Evolutionary conservation across 1,284 basidiomycete genomes (phyloP), one percentile per base, ranked within the genome.

Genomic region (Boletellus sp.): DNA sequence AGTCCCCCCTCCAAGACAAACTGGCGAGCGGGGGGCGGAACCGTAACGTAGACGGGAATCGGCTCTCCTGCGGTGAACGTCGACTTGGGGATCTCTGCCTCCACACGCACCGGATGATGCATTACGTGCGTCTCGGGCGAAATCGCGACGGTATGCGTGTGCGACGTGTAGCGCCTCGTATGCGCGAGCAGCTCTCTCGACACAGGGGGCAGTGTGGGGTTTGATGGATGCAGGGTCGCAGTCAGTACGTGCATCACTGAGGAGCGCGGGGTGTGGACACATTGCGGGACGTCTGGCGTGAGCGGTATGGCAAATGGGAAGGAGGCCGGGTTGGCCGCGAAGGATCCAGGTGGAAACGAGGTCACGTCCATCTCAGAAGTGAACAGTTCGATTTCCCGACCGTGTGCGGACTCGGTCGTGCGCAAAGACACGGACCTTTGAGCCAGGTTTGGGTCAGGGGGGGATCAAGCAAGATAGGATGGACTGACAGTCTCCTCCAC

Each of bases 251-350:
- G 83, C 13, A 73, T 73, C 39, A 91, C 70, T 1, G 79, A 79
- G 3, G 87, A 90, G 53, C 75, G 77, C 4, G 81, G 71, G 2
- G 85, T 85, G 56, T 81, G 78, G 19, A 91, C 70, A 39, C 84
- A 86, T 64, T 91, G 87, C 0, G 87, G 87, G 8, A 83, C 80
- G 60, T 91, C 88, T 39, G 75, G 64, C 48, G 73, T 77, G 43
- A 91, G 73, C 7, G 86, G 87, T 52, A 91, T 81, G 14, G 87
- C 78, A 62, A 91, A 91, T 16, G 83, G 80, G 50, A 87, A 77
- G 14, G 80, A 77, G 4, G 81, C 75, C 3, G 84, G 81, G 48
- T 82, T 59, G 23, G 59, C 53, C 45, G 66, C 60, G 47, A 58
- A 60, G 40, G 68, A 62, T 45, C 66, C 56, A 35, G 61, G 37